Base-by-base conservation (phyloP, 305 asterid genomes). In the Solanum hybrid region DNA sequence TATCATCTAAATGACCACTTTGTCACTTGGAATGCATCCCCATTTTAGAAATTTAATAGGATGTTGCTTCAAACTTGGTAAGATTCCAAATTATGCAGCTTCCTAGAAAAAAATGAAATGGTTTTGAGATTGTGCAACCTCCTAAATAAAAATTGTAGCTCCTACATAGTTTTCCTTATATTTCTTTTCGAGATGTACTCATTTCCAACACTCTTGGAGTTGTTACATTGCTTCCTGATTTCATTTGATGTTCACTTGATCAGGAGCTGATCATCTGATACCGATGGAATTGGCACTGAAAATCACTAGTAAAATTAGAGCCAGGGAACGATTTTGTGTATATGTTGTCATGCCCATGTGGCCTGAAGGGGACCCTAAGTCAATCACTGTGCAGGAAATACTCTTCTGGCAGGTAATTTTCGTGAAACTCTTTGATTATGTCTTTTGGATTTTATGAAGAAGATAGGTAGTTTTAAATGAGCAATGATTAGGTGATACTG, bases 281-380 rank as follows among this genome's bases (percentile, higher is more conserved):
- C 98, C 98, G 29, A 93, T 95, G 96, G 99, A 96, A 92, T 91
- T 96, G 93, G 93, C 95, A 20, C 60, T 94, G 93, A 96, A 96
- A 91, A 93, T 96, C 89, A 93, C 94, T 56, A 93, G 97, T 91
- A 96, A 96, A 92, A 96, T 96, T 88, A 92, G 94, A 93, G 95
- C 95, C 60, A 91, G 92, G 37, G 96, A 96, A 91, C 94, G 96
- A 89, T 96, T 96, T 93, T 92, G 97, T 12, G 97, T 96, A 38
- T 96, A 95, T 89, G 90, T 96, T 89, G 92, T 96, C 38, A 4
- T 96, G 89, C 99, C 99, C 87, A 94, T 96, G 99, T 96, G 99
- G 99, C 98, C 99, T 32, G 99, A 96, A 92, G 99, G 99, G 89
- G 96, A 94, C 90, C 98, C 99, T 37, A 94, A 89, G 36, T 93